phyloP scores from a whole-genome alignment of 2,329 filamentous ascomycete genomes.

The Phialophora tarda region DNA sequence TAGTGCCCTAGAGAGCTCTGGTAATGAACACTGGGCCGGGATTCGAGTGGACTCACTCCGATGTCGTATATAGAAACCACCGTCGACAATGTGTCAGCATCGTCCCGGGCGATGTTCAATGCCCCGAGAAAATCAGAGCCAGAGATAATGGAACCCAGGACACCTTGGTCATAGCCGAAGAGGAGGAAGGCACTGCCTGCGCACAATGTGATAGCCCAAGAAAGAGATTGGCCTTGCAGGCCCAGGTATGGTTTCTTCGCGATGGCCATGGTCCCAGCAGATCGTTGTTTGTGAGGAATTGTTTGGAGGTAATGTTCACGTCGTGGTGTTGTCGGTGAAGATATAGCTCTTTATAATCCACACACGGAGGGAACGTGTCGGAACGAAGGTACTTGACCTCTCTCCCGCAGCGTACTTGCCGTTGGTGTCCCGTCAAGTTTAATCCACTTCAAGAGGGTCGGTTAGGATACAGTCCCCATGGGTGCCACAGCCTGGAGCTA shows the following conservation, averaged over 20 bases:
- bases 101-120: background rate
- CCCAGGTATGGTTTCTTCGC: conserved; percentile 2
- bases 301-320: background rate
- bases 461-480: too few species aligned
- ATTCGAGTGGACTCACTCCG: background rate
- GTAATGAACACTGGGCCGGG: too few species aligned
- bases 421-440: too few species aligned
- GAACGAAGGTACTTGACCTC: too few species aligned
- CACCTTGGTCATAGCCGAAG: conserved; percentile 12
- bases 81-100: background rate
- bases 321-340: background rate
- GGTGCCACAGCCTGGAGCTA: too few species aligned
- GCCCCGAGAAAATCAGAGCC: background rate
- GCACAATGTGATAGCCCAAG: conserved; percentile 13
- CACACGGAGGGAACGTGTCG: too few species aligned
- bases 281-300: background rate
- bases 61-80: conserved; percentile 2
- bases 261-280: background rate
- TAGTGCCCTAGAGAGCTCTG: background rate
- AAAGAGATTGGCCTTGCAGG: conserved; percentile 9
- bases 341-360: too few species aligned
- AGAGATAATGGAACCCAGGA: background rate
- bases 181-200: conserved; percentile 3
- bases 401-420: too few species aligned
- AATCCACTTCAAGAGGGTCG: too few species aligned